Evolutionary conservation across 23 red algal species (phyloP), one percentile per base, ranked within the genome.

Genomic region (Gracilaria domingensis): DNA sequence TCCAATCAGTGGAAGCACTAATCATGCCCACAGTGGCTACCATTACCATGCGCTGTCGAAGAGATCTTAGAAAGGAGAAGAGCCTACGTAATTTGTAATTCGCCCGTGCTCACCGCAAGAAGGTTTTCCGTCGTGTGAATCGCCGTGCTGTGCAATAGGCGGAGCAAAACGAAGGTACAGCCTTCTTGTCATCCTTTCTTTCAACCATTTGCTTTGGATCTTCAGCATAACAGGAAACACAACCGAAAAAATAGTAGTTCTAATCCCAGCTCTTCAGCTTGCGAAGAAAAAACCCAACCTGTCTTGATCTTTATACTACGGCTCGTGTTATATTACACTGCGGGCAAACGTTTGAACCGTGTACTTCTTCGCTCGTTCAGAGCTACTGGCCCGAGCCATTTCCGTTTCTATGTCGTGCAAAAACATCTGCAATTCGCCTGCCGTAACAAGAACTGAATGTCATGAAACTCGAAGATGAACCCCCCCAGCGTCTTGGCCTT

Each of bases 21-120:
- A 77, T 12, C 21, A 26, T 51, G 45, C 45, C 72, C 72, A 17
- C 17, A 25, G 40, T 77, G 72, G 72, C 40, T 1, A 40, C 72
- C 25, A 17, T 92, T 11, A 93, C 88, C 2, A 96, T 96, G 95
- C 89, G 85, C 30, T 89, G 81, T 36, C 89, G 95, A 59, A 59
- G 95, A 42, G 87, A 96, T 86, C 89, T 96, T 21, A 91, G 93
- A 79, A 90, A 87, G 53, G 95, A 96, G 57, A 96, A 96, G 72
- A 56, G 59, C 17, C 54, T 91, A 35, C 86, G 95, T 36, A 96
- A 96, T 57, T 80, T 78, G 24, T 88, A 90, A 72, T 91, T 83
- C 62, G 87, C 80, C 29, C 87, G 88, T 37, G 28, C 70, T 33
- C 87, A 91, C 73, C 80, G 87, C 36, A 96, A 96, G 75, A 47